Evolutionary conservation across 768 basidiomycete genomes (phyloP).

Genomic region (Lepiota brunneoincarnata): DNA sequence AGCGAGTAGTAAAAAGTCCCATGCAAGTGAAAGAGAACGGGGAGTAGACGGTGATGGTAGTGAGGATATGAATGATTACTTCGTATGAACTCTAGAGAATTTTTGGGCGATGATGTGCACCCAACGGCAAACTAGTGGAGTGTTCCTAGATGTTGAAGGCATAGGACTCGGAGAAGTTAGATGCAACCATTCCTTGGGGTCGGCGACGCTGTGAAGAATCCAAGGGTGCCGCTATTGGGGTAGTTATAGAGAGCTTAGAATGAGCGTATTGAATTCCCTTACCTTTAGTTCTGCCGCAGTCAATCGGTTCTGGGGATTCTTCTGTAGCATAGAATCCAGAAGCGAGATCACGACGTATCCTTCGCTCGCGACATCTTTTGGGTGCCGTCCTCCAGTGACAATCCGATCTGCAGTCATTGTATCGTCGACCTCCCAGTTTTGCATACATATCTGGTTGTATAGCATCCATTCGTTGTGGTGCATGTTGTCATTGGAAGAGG

Average conservation of each 20-base stretch:
- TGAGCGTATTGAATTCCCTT: not conserved
- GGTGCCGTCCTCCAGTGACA: constrained; percentile 32
- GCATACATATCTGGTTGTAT: constrained; percentile 38
- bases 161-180: constrained; percentile 25
- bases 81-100: constrained; percentile 12
- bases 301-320: constrained; percentile 32
- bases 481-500: constrained; percentile 30
- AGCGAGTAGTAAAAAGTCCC: not conserved
- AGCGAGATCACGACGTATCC: constrained; percentile 30
- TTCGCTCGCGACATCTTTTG: constrained; percentile 25
- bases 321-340: constrained; percentile 38
- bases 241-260: not conserved
- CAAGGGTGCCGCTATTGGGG: constrained; percentile 32
- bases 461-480: constrained; percentile 37
- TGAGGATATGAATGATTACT: no score
- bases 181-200: constrained; percentile 35
- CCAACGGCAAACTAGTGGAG: constrained; percentile 21
- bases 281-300: constrained; percentile 34
- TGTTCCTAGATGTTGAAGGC: not conserved
- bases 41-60: no score
- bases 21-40: not conserved
- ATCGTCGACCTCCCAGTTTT: constrained; percentile 36
- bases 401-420: constrained; percentile 36
- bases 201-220: constrained; percentile 31
- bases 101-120: constrained; percentile 25